phyloP scores from a whole-genome alignment of 2,329 filamentous ascomycete genomes.

The Trichoderma guizhouense region DNA sequence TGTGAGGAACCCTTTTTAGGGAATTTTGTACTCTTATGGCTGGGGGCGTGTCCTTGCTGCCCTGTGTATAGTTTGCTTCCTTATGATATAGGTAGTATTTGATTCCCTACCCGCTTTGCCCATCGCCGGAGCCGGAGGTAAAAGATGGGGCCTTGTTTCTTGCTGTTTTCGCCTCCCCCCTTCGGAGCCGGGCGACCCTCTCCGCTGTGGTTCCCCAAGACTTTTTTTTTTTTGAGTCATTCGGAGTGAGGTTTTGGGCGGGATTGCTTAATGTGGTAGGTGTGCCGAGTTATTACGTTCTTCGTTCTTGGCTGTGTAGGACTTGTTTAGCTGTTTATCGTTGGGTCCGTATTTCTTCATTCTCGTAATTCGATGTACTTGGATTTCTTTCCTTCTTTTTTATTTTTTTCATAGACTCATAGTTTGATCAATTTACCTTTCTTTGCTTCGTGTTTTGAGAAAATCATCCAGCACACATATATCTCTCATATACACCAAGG shows the following conservation, averaged over 20 bases:
- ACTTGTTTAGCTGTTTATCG: background rate
- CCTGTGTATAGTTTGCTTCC: too few species aligned
- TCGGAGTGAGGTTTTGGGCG: background rate
- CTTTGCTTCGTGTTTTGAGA: background rate
- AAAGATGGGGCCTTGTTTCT: background rate
- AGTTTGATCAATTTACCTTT: background rate
- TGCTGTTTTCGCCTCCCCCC: background rate
- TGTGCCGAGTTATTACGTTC: background rate
- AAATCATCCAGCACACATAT: background rate
- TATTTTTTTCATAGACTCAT: background rate
- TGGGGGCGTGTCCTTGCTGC: too few species aligned
- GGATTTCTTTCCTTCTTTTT: background rate
- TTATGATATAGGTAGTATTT: too few species aligned
- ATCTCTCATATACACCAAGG: background rate
- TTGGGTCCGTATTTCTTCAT: background rate
- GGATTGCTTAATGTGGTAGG: conserved; percentile 1
- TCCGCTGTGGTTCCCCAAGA: background rate
- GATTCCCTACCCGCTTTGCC: too few species aligned
- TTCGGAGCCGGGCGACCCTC: conserved; percentile 14
- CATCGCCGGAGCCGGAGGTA: conserved; percentile 24
- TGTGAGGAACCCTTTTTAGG: background rate
- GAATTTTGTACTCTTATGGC: too few species aligned
- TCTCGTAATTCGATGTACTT: background rate
- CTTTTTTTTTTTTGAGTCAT: background rate
- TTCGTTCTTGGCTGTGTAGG: background rate